Percentiles rank a stretch among this genome's conserved stretches.
Evolutionary conservation across 208 protist species (phyloP).

Genomic region (Leptomonas pyrrhocoris): DNA sequence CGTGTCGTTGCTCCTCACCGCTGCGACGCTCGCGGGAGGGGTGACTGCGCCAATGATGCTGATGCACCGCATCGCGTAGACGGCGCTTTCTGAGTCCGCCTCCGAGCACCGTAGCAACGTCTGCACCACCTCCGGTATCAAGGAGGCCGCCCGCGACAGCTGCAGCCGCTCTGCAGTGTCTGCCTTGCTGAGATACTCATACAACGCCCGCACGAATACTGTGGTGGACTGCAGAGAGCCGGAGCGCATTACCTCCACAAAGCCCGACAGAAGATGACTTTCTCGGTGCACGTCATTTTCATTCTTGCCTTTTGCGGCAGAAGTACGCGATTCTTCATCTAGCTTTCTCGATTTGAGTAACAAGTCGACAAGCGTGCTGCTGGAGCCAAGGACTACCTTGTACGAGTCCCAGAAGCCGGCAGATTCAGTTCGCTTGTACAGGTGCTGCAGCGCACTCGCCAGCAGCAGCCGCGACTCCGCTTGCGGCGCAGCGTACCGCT

Average conservation of each 20-base stretch:
- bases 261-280: constrained; percentile 39
- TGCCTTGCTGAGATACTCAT: constrained; percentile 59
- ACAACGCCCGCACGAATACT: constrained; percentile 76
- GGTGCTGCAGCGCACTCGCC: constrained; percentile 35
- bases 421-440: constrained; percentile 41
- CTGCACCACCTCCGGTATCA: constrained; percentile 52
- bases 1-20: background rate
- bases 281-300: background rate
- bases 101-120: constrained; percentile 67
- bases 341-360: constrained; percentile 6
- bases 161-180: constrained; percentile 38
- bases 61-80: constrained; percentile 70
- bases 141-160: constrained; percentile 56
- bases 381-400: constrained; percentile 57
- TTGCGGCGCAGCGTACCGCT: constrained; percentile 35
- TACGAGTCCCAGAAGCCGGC: constrained; percentile 73
- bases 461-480: constrained; percentile 35
- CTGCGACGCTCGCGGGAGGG: constrained; percentile 9
- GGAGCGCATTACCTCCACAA: constrained; percentile 69
- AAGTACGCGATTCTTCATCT: background rate
- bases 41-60: constrained; percentile 77
- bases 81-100: constrained; percentile 40
- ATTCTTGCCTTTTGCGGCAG: background rate
- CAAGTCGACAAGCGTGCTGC: constrained; percentile 46
- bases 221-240: constrained; percentile 78